Base-by-base conservation (phyloP, 305 asterid species). In the Fraxinus xanthoxyloides region DNA sequence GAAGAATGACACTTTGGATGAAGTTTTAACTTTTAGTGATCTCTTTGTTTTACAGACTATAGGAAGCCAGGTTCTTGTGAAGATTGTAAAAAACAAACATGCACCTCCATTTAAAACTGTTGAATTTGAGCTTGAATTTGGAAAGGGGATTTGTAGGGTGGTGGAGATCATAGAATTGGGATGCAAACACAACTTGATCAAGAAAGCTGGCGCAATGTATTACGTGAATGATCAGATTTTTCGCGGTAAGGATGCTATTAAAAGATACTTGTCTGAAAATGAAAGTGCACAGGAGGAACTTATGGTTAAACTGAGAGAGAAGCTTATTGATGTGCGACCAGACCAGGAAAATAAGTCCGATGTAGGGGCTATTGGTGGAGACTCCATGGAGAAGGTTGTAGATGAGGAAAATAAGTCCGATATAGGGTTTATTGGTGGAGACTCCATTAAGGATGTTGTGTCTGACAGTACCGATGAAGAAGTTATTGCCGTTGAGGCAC, bases 61-160 rank as follows among this genome's bases (percentile, higher is more conserved):
- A 79, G 99, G 99, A 83, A 95, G 95, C 90, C 97, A 89, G 90
- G 94, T 95, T 51, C 24, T 82, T 7, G 99, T 94, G 82, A 95
- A 94, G 95, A 92, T 95, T 54, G 94, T 95, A 46, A 95, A 95
- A 90, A 95, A 95, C 91, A 95, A 95, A 87, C 99, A 92, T 32
- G 97, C 98, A 0, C 95, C 97, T 85, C 99, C 99, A 8, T 94
- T 92, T 77, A 92, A 85, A 89, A 91, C 88, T 6, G 97, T 89
- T 3, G 91, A 91, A 80, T 94, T 95, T 56, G 99, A 95, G 90
- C 93, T 95, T 6, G 96, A 91, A 88, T 95, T 94, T 83, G 99
- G 98, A 13, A 94, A 89, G 83, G 99, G 99, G 85, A 95, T 95
- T 76, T 88, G 86, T 78, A 91, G 88, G 24, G 97, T 88, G 85